Evolutionary conservation across 805 yeast genomes (phyloP).

Genomic region (Kockiozyma suomiensis): DNA sequence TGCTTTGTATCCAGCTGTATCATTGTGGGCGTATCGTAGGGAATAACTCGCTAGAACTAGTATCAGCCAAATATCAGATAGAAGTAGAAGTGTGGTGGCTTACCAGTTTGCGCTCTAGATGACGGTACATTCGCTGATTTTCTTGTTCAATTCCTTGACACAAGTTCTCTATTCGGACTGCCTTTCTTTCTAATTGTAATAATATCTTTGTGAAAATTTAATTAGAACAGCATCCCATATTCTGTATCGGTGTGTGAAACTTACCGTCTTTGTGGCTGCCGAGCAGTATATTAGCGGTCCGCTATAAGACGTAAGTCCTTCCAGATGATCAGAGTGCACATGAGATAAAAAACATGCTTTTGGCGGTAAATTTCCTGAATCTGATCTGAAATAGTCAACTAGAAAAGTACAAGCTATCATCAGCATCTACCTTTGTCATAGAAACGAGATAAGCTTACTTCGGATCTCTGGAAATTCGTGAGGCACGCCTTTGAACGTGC

Average conservation of each 20-base stretch:
- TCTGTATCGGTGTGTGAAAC: not conserved
- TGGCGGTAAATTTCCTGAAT: slow-evolving; percentile 33
- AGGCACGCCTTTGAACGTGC: slow-evolving; percentile 49
- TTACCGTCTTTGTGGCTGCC: slow-evolving; percentile 43
- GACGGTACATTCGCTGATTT: slow-evolving; percentile 34
- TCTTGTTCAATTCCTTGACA: slow-evolving; percentile 33
- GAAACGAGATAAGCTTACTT: slow-evolving; percentile 40
- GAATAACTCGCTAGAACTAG: slow-evolving; percentile 22
- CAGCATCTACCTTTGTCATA: not conserved
- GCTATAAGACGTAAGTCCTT: slow-evolving; percentile 50
- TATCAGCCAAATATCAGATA: not conserved
- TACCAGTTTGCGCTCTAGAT: slow-evolving; percentile 25
- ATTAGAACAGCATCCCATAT: not conserved
- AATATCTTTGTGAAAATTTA: slow-evolving; percentile 12
- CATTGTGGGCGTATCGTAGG: slow-evolving; percentile 35
- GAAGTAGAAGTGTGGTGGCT: not conserved
- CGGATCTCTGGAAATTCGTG: slow-evolving; percentile 54
- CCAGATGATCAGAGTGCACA: slow-evolving; percentile 57
- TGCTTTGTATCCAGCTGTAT: slow-evolving; percentile 29
- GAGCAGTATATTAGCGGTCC: slow-evolving; percentile 54
- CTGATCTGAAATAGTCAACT: slow-evolving; percentile 42
- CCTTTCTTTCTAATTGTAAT: slow-evolving; percentile 10
- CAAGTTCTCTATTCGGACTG: slow-evolving; percentile 13
- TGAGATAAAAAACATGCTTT: slow-evolving; percentile 51
- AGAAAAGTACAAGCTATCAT: not conserved